A percentile compares a stretch with the other conserved stretches of the same genome.
These are phyloP conservation scores for Termitomyces sp. DNA, from an alignment of 768 basidiomycete genomes.

Conservation along the genomic window DNA sequence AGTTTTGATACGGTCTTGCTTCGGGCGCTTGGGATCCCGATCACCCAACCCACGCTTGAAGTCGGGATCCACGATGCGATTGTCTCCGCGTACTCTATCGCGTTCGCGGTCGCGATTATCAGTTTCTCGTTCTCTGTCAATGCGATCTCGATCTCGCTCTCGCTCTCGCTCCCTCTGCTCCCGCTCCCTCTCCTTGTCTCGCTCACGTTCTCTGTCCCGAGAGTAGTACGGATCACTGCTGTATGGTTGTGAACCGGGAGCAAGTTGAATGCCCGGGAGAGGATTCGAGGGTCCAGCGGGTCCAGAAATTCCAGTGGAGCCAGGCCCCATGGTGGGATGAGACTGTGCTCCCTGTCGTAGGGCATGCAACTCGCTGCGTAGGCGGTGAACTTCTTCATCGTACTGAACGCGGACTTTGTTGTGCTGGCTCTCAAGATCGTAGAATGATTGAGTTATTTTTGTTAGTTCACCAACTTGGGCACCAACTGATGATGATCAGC, in stretches of 20 bases:
- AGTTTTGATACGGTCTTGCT: conserved; percentile 35
- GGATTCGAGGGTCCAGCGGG: conserved; percentile 14
- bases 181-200: conserved; percentile 20
- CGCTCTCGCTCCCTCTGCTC: conserved; percentile 27
- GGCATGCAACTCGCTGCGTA: conserved; percentile 10
- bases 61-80: conserved; percentile 16
- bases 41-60: conserved; percentile 35
- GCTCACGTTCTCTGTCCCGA: conserved; percentile 19
- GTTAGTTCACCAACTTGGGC: conserved; percentile 10
- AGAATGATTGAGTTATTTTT: conserved; percentile 14
- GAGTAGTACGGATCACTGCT: conserved; percentile 17
- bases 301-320: conserved; percentile 12
- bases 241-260: conserved; percentile 12
- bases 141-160: conserved; percentile 27
- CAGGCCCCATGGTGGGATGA: conserved; percentile 15
- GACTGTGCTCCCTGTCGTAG: conserved; percentile 18
- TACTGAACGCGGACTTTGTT: conserved; percentile 15
- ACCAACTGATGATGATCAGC: conserved; percentile 4
- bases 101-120: conserved; percentile 19
- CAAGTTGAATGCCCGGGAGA: conserved; percentile 13
- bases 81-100: conserved; percentile 12
- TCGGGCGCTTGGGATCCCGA: conserved; percentile 58
- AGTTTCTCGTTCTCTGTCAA: conserved; percentile 21
- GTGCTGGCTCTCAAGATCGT: conserved; percentile 13
- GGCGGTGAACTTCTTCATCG: conserved; percentile 12